Evolutionary conservation across 1,284 basidiomycete species (phyloP).

Genomic region (Inonotus hispidus): DNA sequence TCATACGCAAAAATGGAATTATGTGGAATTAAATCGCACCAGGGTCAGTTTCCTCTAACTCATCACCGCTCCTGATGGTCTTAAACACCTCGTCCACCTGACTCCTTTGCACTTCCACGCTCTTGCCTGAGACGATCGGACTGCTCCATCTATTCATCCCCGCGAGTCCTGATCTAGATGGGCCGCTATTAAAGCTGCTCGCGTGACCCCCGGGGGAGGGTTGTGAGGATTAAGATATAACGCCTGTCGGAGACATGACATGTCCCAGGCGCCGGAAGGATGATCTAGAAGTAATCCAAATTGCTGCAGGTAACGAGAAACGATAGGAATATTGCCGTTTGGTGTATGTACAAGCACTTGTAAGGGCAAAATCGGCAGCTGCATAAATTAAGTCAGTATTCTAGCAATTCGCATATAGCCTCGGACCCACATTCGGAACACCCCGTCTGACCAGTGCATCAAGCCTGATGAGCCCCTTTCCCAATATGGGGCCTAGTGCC

Average conservation of each 20-base stretch:
- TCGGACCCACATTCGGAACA: slow-evolving; percentile 49
- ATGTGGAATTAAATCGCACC: slow-evolving; percentile 46
- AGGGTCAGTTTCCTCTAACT: slow-evolving; percentile 81
- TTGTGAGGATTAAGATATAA: slow-evolving; percentile 90
- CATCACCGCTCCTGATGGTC: slow-evolving; percentile 81
- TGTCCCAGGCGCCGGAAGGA: slow-evolving; percentile 57
- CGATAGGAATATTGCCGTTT: slow-evolving; percentile 81
- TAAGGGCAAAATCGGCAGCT: slow-evolving; percentile 78
- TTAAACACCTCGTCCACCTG: slow-evolving; percentile 95
- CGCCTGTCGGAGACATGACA: slow-evolving; percentile 50
- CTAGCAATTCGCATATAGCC: slow-evolving; percentile 18
- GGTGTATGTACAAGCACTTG: slow-evolving; percentile 89
- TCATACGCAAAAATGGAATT: neutral
- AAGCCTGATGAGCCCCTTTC: slow-evolving; percentile 76
- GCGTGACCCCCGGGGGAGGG: slow-evolving; percentile 67
- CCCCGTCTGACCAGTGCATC: slow-evolving; percentile 75
- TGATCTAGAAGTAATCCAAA: slow-evolving; percentile 75
- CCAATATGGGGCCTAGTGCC: slow-evolving; percentile 73
- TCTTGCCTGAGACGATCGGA: slow-evolving; percentile 62
- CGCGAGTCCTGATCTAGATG: slow-evolving; percentile 37
- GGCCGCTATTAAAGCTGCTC: slow-evolving; percentile 34
- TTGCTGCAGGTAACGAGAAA: slow-evolving; percentile 70
- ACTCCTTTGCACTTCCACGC: slow-evolving; percentile 86
- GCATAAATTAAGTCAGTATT: neutral
- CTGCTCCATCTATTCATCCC: slow-evolving; percentile 52